Evolutionary conservation across 306 rosid genomes (phyloP), one percentile per base, ranked within the genome.

Genomic region (Prunus padus): DNA sequence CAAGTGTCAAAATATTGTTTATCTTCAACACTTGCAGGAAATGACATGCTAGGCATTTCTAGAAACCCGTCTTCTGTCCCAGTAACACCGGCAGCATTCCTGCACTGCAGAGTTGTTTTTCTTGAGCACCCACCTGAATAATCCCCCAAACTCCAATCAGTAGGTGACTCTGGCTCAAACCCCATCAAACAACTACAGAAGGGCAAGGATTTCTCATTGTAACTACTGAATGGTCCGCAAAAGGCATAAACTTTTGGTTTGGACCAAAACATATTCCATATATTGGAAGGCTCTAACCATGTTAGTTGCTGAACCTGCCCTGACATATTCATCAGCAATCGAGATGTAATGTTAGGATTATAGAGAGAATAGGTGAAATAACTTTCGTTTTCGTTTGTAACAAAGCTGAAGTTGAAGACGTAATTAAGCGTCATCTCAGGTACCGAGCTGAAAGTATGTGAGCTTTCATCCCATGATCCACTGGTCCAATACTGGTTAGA

Each of bases 51-150:
- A 40, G 71, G 22, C 57, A 83, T 25, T 55, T 30, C 4, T 7
- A 67, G 61, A 62, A 91, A 91, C 74, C 79, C 75, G 72, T 89
- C 97, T 20, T 19, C 67, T 4, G 46, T 77, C 19, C 77, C 83
- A 45, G 55, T 78, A 20, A 82, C 59, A 54, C 60, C 50, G 52
- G 20, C 74, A 1, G 76, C 25, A 62, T 49, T 56, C 82, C 73
- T 85, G 11, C 89, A 87, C 28, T 65, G 76, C 62, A 89, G 61
- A 25, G 71, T 67, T 11, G 79, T 72, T 74, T 0, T 79, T 73
- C 96, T 88, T 69, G 5, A 8, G 78, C 97, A 90, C 15, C 97
- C 97, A 2, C 71, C 74, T 2, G 89, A 82, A 45, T 54, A 67
- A 74, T 87, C 92, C n/a, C 2, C 26, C 54, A 72, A 44, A 66